A percentile compares a stretch with the other conserved stretches of the same genome.
These are phyloP conservation scores for Typha latifolia DNA, from an alignment of 176 grass and related monocot species.

Conservation along the genomic window DNA sequence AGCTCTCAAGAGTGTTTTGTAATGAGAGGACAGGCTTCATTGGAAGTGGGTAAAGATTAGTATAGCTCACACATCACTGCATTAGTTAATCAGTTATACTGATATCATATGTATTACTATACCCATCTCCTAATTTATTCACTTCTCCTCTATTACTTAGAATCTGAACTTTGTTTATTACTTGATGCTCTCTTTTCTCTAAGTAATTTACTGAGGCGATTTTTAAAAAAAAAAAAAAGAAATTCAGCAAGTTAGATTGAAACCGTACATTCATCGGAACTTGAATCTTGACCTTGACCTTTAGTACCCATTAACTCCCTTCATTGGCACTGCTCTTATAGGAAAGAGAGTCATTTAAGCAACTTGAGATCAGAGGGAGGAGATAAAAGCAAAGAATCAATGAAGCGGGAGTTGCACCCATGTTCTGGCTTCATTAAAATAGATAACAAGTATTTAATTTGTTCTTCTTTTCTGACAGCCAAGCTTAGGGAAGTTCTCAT, in stretches of 20 bases:
- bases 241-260: not conserved
- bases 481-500: not conserved
- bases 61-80: not conserved
- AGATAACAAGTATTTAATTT: not conserved
- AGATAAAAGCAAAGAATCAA: constrained; percentile 2
- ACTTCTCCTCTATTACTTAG: no score
- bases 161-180: not conserved
- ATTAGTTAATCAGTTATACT: not conserved
- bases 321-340: not conserved
- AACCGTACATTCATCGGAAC: constrained; percentile 13
- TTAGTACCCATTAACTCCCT: not conserved
- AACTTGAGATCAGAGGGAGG: not conserved
- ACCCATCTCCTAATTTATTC: no score
- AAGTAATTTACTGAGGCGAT: not conserved
- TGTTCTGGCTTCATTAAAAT: not conserved
- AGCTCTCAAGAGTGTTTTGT: constrained; percentile 15
- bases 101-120: constrained; percentile 2
- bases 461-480: not conserved
- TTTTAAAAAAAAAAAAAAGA: no score
- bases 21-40: constrained; percentile 7
- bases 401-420: not conserved
- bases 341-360: not conserved
- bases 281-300: constrained; percentile 27
- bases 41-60: constrained; percentile 8
- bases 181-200: not conserved